phyloP scores from a whole-genome alignment of 1,139 yeast species.

The Yamadazyma blattariae region DNA sequence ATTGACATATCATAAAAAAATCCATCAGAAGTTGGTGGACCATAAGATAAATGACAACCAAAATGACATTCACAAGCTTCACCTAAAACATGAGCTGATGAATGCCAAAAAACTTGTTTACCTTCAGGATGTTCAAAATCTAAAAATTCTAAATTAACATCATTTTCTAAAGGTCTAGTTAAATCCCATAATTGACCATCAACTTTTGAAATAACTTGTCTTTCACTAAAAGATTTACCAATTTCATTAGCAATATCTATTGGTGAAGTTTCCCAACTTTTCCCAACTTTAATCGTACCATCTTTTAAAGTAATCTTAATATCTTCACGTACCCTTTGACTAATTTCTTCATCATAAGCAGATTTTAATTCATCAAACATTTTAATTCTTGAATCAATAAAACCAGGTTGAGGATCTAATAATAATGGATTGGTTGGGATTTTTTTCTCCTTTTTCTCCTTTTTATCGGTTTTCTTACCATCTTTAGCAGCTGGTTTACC shows the following conservation, averaged over 20 bases:
- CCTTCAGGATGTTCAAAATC: slow-evolving; percentile 81
- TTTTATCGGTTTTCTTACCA: slow-evolving; percentile 4
- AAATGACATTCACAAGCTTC: slow-evolving; percentile 96
- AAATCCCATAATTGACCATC: slow-evolving; percentile 93
- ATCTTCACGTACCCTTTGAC: slow-evolving; percentile 54
- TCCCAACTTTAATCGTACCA: slow-evolving; percentile 76
- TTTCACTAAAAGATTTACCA: slow-evolving; percentile 78
- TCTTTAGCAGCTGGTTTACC: background rate
- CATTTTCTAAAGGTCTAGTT: slow-evolving; percentile 87
- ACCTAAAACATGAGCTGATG: slow-evolving; percentile 97
- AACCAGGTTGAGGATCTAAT: slow-evolving; percentile 76
- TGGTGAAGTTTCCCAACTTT: slow-evolving; percentile 89
- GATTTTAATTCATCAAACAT: slow-evolving; percentile 80
- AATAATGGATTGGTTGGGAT: slow-evolving; percentile 39
- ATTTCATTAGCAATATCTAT: slow-evolving; percentile 79
- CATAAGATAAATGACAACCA: slow-evolving; percentile 84
- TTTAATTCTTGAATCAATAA: slow-evolving; percentile 73
- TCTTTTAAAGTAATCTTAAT: slow-evolving; percentile 84
- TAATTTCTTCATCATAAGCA: slow-evolving; percentile 70
- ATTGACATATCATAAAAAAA: slow-evolving; percentile 97
- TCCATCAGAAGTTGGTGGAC: slow-evolving; percentile 98
- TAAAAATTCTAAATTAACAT: slow-evolving; percentile 64
- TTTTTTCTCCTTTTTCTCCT: slow-evolving; percentile 25
- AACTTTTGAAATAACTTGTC: slow-evolving; percentile 88
- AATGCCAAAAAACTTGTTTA: slow-evolving; percentile 96